Conservation (phyloP, 2,329 filamentous ascomycete species). For the Xylariaceae sp. region DNA sequence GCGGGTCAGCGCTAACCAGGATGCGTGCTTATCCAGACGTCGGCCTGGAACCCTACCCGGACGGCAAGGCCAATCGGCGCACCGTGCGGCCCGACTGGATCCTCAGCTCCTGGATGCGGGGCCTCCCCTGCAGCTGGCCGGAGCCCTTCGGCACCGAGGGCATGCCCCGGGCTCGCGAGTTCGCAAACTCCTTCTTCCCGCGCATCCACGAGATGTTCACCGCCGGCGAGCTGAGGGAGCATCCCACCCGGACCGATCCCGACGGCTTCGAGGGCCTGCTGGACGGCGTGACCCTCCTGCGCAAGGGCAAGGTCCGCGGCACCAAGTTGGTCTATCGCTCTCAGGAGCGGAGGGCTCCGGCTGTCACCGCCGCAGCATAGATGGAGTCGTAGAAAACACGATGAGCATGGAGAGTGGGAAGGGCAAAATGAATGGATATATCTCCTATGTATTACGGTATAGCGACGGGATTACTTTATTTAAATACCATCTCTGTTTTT, state of each 20-base stretch:
- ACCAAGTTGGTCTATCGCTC: constrained; percentile 6
- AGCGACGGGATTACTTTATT: not conserved
- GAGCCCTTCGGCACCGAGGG: constrained; percentile 6
- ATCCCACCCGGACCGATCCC: constrained; percentile 4
- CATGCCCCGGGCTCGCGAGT: constrained; percentile 4
- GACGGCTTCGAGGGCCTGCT: constrained; percentile 6
- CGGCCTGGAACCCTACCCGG: constrained; percentile 5
- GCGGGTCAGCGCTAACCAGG: not conserved
- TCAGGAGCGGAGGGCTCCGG: constrained; percentile 1
- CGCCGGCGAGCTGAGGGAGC: constrained; percentile 2
- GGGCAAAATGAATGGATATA: too few relatives aligned
- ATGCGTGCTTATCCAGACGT: constrained; percentile 1
- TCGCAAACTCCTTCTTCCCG: constrained; percentile 4
- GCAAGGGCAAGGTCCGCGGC: constrained; percentile 4
- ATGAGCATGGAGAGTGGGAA: not conserved
- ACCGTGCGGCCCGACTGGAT: constrained; percentile 6
- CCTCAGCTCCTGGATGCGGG: constrained; percentile 6
- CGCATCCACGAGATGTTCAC: constrained; percentile 4
- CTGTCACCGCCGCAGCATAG: not conserved
- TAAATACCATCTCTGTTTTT: too few relatives aligned
- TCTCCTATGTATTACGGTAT: not conserved
- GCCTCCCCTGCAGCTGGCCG: constrained; percentile 7
- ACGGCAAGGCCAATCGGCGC: constrained; percentile 1
- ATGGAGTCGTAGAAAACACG: not conserved
- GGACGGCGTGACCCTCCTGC: constrained; percentile 2